phyloP scores from a whole-genome alignment of 2,329 filamentous ascomycete species.

The Cercospora beticola region DNA sequence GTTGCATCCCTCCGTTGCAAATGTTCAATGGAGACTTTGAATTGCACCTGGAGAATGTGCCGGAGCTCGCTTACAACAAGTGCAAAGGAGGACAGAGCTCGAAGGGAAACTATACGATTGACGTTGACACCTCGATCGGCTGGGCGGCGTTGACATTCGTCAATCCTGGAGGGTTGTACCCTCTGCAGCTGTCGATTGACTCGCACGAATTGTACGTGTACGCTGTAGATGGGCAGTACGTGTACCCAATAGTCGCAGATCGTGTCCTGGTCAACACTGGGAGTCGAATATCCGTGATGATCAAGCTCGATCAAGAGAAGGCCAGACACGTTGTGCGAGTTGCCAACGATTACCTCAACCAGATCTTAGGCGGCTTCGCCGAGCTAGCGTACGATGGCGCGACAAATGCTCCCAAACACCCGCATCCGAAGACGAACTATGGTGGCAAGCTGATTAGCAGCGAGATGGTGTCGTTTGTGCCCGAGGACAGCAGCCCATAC shows the following conservation, averaged over 20 bases:
- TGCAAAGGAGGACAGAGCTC: constrained; percentile 50
- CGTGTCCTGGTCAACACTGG: constrained; percentile 53
- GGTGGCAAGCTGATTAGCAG: constrained; percentile 41
- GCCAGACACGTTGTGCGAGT: constrained; percentile 39
- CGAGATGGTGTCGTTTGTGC: constrained; percentile 34
- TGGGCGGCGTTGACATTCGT: constrained; percentile 18
- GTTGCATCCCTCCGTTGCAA: constrained; percentile 38
- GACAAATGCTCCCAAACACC: constrained; percentile 34
- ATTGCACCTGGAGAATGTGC: constrained; percentile 32
- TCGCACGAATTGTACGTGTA: constrained; percentile 15
- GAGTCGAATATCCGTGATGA: constrained; percentile 54
- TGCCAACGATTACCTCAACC: constrained; percentile 15
- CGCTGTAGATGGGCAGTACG: constrained; percentile 42
- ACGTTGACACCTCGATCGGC: constrained; percentile 26
- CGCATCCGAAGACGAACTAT: constrained; percentile 50
- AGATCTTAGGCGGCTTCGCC: constrained; percentile 18
- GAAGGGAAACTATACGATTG: constrained; percentile 47
- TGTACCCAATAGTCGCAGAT: constrained; percentile 53
- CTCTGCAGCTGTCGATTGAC: constrained; percentile 47
- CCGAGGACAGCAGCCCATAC: constrained; percentile 22
- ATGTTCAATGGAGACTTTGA: constrained; percentile 42
- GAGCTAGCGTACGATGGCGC: constrained; percentile 39
- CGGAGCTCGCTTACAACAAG: constrained; percentile 34
- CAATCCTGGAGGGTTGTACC: constrained; percentile 41
- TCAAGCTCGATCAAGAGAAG: constrained; percentile 46